A percentile compares a stretch with the other conserved stretches of the same genome.
These are phyloP conservation scores for Cokeromyces recurvatus DNA, from an alignment of 371 early-diverging fungal genomes.

Conservation along the genomic window DNA sequence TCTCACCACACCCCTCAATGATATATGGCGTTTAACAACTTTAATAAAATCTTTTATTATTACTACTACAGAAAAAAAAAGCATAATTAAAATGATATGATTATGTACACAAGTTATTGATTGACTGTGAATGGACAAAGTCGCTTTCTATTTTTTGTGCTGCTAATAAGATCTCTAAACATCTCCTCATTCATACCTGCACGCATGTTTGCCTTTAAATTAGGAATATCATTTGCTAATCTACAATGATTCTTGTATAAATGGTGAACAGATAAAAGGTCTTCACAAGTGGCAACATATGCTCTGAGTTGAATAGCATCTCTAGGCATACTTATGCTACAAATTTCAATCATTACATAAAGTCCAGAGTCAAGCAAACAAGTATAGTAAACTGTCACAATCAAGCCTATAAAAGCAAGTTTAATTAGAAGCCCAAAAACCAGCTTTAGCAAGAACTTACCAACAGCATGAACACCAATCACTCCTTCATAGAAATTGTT, in stretches of 20 bases:
- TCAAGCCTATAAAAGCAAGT: conserved; percentile 3
- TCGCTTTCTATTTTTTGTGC: conserved; percentile 6
- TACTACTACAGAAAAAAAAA: background rate
- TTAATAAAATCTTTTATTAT: background rate
- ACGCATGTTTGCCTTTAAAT: conserved; percentile 3
- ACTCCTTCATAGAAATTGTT: conserved; percentile 5
- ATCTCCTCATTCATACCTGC: conserved; percentile 6
- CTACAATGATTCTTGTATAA: conserved; percentile 4
- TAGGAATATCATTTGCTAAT: conserved; percentile 1
- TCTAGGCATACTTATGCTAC: conserved; percentile 7
- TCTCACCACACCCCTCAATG: too few species aligned
- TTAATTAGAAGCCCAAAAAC: conserved; percentile 1
- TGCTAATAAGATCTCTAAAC: conserved; percentile 7
- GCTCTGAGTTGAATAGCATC: background rate
- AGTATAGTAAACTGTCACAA: conserved; percentile 1
- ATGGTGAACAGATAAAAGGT: conserved; percentile 3
- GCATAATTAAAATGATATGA: background rate
- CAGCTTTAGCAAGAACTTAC: conserved; percentile 5
- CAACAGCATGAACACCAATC: conserved; percentile 12
- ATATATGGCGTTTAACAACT: background rate
- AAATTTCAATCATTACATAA: conserved; percentile 11
- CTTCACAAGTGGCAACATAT: conserved; percentile 6
- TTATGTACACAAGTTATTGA: conserved; percentile 4
- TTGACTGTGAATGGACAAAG: conserved; percentile 9
- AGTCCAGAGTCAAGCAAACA: conserved; percentile 1